Evolutionary conservation across 225 moss, liverwort and hornwort species (phyloP).

Genomic region (Pseudisothecium myosuroides): DNA sequence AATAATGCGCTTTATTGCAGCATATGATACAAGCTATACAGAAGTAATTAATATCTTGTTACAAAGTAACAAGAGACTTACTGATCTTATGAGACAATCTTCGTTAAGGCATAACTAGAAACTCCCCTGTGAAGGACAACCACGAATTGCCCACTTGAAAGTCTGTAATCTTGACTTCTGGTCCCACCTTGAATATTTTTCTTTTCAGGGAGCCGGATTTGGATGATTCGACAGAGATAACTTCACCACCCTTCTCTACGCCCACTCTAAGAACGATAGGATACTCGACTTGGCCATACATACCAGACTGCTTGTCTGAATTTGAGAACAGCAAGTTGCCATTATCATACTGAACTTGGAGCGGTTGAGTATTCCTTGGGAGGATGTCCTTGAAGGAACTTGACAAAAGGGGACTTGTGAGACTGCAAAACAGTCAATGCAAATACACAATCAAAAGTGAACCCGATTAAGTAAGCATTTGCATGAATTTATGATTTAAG

Average conservation of each 20-base stretch:
- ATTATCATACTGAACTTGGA: slow-evolving; percentile 26
- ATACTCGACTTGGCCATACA: slow-evolving; percentile 14
- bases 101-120: slow-evolving; percentile 8
- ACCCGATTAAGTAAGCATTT: not conserved
- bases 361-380: slow-evolving; percentile 8
- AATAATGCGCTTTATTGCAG: not conserved
- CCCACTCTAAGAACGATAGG: slow-evolving; percentile 21
- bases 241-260: slow-evolving; percentile 35
- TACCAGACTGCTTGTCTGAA: slow-evolving; percentile 1
- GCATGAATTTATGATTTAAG: not conserved
- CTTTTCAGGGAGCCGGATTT: not conserved
- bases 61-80: not conserved
- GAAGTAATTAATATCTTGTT: not conserved
- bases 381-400: slow-evolving; percentile 25
- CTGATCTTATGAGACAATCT: not conserved
- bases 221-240: slow-evolving; percentile 17
- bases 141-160: slow-evolving; percentile 25
- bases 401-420: slow-evolving; percentile 26
- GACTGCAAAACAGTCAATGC: slow-evolving; percentile 8
- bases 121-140: slow-evolving; percentile 35
- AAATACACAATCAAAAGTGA: not conserved
- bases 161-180: slow-evolving; percentile 28
- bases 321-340: slow-evolving; percentile 28
- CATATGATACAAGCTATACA: slow-evolving; percentile 1
- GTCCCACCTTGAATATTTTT: slow-evolving; percentile 25